Evolutionary conservation across 306 rosid genomes (phyloP), one percentile per base, ranked within the genome.

Genomic region (Argentina anserina): DNA sequence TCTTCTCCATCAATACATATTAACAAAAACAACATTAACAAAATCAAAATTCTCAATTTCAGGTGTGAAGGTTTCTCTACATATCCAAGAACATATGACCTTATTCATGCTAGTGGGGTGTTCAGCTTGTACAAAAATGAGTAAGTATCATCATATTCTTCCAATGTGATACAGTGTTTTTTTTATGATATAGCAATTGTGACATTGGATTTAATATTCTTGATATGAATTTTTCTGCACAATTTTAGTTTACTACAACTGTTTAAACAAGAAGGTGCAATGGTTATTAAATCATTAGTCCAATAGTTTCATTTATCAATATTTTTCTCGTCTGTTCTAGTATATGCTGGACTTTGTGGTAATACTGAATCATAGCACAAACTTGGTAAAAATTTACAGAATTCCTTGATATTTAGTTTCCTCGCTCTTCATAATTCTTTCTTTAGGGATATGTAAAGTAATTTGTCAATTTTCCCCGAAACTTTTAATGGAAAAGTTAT

Each of bases 41-140:
- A 14, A 37, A 15, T 37, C 9, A 29, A 37, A 55, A 39, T 56
- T 39, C 59, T 53, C 40, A 52, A 52, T 66, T 67, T 75, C 85
- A 95, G 99, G 99, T 90, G 99, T 78, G 99, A 95, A 84, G 97
- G 99, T 83, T 91, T 95, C 84, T 95, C 99, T 56, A 95, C 99
- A 31, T 91, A 95, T 83, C 99, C 97, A 41, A 95, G 97, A 86
- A 88, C 97, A n/a, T 90, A 91, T 56, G 99, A 95, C 83, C 77
- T 95, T 50, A 88, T 95, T 73, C 99, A 95, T 78, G 96, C 90
- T 58, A 87, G 75, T 81, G 92, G 84, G 28, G 84, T 91, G 72
- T 95, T 91, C 81, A 86, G 90, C 83, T 69, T 95, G 88, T 95
- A 90, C 83, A 74, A 81, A 82, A 78, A 81, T 81, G 81, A 37